Evolutionary conservation across 75 land plant species (phyloP).

Genomic region (Picea sitchensis): DNA sequence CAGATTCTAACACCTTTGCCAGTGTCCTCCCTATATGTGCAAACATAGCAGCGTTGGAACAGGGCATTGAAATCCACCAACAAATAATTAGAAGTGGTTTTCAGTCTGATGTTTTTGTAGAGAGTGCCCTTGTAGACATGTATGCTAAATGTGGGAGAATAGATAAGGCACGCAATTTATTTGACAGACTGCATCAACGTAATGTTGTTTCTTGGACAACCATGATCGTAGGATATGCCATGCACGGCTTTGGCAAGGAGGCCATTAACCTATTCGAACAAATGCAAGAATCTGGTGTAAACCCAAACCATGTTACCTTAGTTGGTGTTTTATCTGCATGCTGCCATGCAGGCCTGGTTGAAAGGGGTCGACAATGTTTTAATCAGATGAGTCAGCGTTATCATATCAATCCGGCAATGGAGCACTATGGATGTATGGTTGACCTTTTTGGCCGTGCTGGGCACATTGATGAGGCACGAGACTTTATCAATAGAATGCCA

Average conservation of each 20-base stretch:
- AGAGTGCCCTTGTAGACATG: conserved; percentile 63
- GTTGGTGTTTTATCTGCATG: conserved; percentile 54
- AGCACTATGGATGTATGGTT: conserved; percentile 17
- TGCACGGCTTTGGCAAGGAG: conserved; percentile 45
- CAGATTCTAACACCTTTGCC: conserved; percentile 43
- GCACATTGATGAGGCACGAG: conserved; percentile 16
- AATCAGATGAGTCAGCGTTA: conserved; percentile 28
- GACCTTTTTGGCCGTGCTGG: conserved; percentile 26
- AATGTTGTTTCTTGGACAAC: conserved; percentile 60
- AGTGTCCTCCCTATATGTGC: conserved; percentile 53
- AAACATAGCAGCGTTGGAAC: conserved; percentile 21
- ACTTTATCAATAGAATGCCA: conserved; percentile 2
- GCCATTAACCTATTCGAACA: conserved; percentile 35
- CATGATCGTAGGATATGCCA: conserved; percentile 59
- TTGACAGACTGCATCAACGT: conserved; percentile 35
- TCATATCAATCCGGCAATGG: conserved; percentile 13
- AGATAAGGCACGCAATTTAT: conserved; percentile 38
- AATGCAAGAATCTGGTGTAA: conserved; percentile 35
- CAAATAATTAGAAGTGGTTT: conserved; percentile 36
- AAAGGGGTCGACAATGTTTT: conserved; percentile 51
- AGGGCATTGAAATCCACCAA: conserved; percentile 53
- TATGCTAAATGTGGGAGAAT: conserved; percentile 66
- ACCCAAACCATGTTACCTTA: conserved; percentile 50
- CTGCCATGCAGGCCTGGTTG: conserved; percentile 62
- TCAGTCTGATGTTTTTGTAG: conserved; percentile 37